These are phyloP conservation scores for Candida maris DNA, from an alignment of 805 yeast genomes.

Conservation along the genomic window DNA sequence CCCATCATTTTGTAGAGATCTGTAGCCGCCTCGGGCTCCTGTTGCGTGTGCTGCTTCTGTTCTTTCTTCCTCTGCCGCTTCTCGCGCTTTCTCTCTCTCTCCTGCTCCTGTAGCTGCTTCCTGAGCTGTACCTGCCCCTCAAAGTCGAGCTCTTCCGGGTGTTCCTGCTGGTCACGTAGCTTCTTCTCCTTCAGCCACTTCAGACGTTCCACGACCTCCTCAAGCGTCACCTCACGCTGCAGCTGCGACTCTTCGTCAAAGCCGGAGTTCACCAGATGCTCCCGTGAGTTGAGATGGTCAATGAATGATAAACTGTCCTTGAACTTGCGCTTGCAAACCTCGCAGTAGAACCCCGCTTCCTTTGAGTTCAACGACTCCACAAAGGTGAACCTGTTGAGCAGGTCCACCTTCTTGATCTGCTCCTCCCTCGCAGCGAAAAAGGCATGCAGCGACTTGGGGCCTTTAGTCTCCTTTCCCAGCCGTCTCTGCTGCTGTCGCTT, in stretches of 20 bases:
- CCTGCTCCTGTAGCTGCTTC: conserved; percentile 36
- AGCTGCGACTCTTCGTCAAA: conserved; percentile 16
- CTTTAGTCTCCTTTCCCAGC: conserved; percentile 9
- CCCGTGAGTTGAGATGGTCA: conserved; percentile 79
- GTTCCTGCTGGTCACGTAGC: conserved; percentile 16
- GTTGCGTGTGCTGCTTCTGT: conserved; percentile 14
- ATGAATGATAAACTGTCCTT: conserved; percentile 78
- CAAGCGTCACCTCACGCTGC: conserved; percentile 41
- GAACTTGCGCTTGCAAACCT: conserved; percentile 71
- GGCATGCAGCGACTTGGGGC: conserved; percentile 14
- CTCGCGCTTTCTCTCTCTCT: conserved; percentile 27
- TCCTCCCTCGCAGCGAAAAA: conserved; percentile 22
- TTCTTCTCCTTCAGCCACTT: conserved; percentile 33
- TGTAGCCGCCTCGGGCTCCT: conserved; percentile 15
- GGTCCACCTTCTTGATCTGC: conserved; percentile 23
- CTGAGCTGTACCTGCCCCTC: conserved; percentile 39
- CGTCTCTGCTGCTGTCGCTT: conserved; percentile 10
- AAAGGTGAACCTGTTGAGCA: conserved; percentile 21
- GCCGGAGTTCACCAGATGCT: conserved; percentile 50
- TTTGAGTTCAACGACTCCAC: conserved; percentile 29
- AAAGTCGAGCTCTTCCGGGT: conserved; percentile 30
- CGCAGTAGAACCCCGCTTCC: conserved; percentile 84
- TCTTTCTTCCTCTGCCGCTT: conserved; percentile 24
- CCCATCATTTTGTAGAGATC: conserved; percentile 51
- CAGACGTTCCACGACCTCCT: conserved; percentile 43